Percentiles rank a stretch among this genome's conserved stretches.
Evolutionary conservation across 805 yeast genomes (phyloP).

Genomic region (Zygosaccharomyces pseudorouxii): DNA sequence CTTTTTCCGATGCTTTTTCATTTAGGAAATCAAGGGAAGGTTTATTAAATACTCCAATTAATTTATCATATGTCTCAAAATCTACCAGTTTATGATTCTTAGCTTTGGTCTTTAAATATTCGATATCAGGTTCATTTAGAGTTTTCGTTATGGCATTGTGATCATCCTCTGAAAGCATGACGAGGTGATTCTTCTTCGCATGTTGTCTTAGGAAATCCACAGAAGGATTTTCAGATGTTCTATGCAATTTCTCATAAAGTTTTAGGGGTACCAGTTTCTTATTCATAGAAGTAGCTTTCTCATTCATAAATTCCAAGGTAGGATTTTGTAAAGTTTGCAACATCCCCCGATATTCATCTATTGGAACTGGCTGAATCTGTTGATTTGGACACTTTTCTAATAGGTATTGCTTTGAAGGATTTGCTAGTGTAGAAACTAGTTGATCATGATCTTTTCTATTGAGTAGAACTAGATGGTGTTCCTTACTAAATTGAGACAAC

Average conservation of each 20-base stretch:
- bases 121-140: slow-evolving; percentile 13
- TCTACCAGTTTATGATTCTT: slow-evolving; percentile 6
- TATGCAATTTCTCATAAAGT: slow-evolving; percentile 9
- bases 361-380: slow-evolving; percentile 14
- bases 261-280: slow-evolving; percentile 15
- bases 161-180: slow-evolving; percentile 5
- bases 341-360: slow-evolving; percentile 9
- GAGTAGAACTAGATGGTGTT: slow-evolving; percentile 6
- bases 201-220: slow-evolving; percentile 12
- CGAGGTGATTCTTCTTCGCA: background rate
- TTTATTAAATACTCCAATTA: background rate
- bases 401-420: slow-evolving; percentile 23
- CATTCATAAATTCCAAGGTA: slow-evolving; percentile 8
- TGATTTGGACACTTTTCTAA: slow-evolving; percentile 19
- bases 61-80: background rate
- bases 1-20: slow-evolving; percentile 26
- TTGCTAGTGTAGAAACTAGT: slow-evolving; percentile 19
- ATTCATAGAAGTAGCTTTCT: slow-evolving; percentile 16
- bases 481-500: slow-evolving; percentile 16
- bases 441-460: slow-evolving; percentile 22
- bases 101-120: slow-evolving; percentile 14
- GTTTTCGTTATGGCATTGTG: background rate
- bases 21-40: slow-evolving; percentile 28
- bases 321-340: slow-evolving; percentile 8
- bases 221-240: slow-evolving; percentile 10